A percentile compares a stretch with the other conserved stretches of the same genome.
Conservation (phyloP, 2,329 filamentous ascomycete species). For the Fusarium humuli region DNA sequence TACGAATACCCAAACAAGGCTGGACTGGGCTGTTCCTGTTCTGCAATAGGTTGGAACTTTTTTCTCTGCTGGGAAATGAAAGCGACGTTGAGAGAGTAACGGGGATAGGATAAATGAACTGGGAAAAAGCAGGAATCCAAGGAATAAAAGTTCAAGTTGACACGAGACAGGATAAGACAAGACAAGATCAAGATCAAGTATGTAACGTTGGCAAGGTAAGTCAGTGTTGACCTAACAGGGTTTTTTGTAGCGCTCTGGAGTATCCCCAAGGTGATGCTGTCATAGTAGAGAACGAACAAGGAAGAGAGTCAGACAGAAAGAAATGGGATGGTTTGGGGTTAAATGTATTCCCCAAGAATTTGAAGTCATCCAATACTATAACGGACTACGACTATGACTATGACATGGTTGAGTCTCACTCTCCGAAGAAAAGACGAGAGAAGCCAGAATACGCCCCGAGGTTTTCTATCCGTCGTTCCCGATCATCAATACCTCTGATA, state of each 20-base stretch:
- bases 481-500: background rate
- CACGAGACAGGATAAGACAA: background rate
- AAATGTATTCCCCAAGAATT: slow-evolving; percentile 21
- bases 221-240: slow-evolving; percentile 24
- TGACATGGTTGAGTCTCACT: background rate
- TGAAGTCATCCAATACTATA: slow-evolving; percentile 17
- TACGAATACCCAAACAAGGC: slow-evolving; percentile 1
- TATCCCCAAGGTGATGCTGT: slow-evolving; percentile 21
- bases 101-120: background rate
- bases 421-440: slow-evolving; percentile 4
- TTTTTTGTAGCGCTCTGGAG: slow-evolving; percentile 25
- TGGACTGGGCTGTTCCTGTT: background rate
- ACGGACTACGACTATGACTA: background rate
- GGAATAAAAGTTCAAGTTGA: slow-evolving; percentile 9
- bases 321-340: slow-evolving; percentile 10
- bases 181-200: slow-evolving; percentile 6
- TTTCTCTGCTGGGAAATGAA: background rate
- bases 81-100: slow-evolving; percentile 6
- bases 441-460: slow-evolving; percentile 5
- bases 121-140: slow-evolving; percentile 11
- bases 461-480: slow-evolving; percentile 24
- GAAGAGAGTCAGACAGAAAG: background rate
- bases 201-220: slow-evolving; percentile 3
- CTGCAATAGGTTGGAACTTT: slow-evolving; percentile 3
- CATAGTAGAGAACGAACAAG: slow-evolving; percentile 6